Evolutionary conservation across 176 grass and related monocot species (phyloP).

Genomic region (Tuctoria greenei): DNA sequence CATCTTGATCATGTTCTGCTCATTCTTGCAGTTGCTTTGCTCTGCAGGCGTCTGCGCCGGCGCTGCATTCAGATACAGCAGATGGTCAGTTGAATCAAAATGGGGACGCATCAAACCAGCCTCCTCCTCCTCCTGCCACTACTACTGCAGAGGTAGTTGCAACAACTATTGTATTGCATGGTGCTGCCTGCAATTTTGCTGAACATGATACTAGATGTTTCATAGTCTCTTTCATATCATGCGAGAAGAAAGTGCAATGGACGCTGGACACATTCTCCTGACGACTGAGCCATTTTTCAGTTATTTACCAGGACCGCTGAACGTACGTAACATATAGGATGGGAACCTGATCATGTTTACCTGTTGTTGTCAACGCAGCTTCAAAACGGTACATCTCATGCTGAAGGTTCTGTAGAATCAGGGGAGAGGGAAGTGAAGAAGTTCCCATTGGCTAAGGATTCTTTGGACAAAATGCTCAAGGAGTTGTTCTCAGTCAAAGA

Average conservation of each 20-base stretch:
- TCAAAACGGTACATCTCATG: slow-evolving; percentile 31
- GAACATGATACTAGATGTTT: background rate
- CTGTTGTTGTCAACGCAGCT: slow-evolving; percentile 28
- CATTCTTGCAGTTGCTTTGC: background rate
- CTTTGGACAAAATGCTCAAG: slow-evolving; percentile 56
- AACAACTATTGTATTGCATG: background rate
- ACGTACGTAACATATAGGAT: background rate
- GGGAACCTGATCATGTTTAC: slow-evolving; percentile 8
- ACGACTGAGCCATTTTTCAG: background rate
- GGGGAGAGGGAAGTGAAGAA: slow-evolving; percentile 42
- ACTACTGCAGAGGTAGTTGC: slow-evolving; percentile 30
- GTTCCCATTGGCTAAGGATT: slow-evolving; percentile 53
- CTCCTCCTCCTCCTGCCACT: slow-evolving; percentile 28
- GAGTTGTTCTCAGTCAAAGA: slow-evolving; percentile 47
- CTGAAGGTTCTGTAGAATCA: slow-evolving; percentile 8
- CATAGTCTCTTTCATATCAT: background rate
- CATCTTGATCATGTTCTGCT: background rate
- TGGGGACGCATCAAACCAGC: slow-evolving; percentile 35
- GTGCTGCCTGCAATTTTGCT: background rate
- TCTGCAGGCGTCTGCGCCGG: slow-evolving; percentile 28
- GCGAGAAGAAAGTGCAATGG: background rate
- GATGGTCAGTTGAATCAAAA: slow-evolving; percentile 37
- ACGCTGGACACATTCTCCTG: background rate
- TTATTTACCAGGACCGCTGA: background rate
- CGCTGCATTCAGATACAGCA: background rate